phyloP scores from a whole-genome alignment of 2,329 filamentous ascomycete genomes.

The Fusarium napiforme region DNA sequence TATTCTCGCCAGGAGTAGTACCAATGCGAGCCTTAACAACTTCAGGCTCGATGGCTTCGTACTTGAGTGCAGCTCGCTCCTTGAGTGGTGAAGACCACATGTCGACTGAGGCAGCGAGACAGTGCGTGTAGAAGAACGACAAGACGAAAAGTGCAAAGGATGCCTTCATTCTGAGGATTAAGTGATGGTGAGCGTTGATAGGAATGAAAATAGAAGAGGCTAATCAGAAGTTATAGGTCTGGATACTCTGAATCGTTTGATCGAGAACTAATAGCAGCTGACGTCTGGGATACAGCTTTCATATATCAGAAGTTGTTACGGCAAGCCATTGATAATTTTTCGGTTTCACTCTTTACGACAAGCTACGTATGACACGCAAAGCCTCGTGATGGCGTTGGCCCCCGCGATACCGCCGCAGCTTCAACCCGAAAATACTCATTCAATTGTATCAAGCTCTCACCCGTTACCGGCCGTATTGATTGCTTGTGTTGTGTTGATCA shows the following conservation, averaged over 20 bases:
- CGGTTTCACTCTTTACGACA: not conserved
- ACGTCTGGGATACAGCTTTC: conserved; percentile 9
- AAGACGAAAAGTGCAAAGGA: conserved; percentile 13
- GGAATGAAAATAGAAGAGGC: not conserved
- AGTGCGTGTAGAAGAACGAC: conserved; percentile 20
- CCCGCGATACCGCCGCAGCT: conserved; percentile 26
- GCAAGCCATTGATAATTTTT: not conserved
- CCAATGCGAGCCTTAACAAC: conserved; percentile 38
- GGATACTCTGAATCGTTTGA: not conserved
- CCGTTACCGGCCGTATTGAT: conserved; percentile 10
- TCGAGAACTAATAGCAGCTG: conserved; percentile 5
- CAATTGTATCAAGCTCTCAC: conserved; percentile 10
- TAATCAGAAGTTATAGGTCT: not conserved
- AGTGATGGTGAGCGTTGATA: not conserved
- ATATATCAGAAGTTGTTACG: conserved; percentile 17
- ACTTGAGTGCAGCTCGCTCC: conserved; percentile 18
- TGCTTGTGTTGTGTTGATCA: not conserved
- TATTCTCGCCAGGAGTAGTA: conserved; percentile 33
- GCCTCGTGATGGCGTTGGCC: conserved; percentile 27
- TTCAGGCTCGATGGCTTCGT: conserved; percentile 33
- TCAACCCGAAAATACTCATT: conserved; percentile 12
- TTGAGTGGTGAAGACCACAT: conserved; percentile 37
- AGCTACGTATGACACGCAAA: conserved; percentile 30
- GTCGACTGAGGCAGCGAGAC: conserved; percentile 37
- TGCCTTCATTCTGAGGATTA: conserved; percentile 34